Conservation (phyloP, 2,329 filamentous ascomycete genomes). For the Ciborinia camelliae region DNA sequence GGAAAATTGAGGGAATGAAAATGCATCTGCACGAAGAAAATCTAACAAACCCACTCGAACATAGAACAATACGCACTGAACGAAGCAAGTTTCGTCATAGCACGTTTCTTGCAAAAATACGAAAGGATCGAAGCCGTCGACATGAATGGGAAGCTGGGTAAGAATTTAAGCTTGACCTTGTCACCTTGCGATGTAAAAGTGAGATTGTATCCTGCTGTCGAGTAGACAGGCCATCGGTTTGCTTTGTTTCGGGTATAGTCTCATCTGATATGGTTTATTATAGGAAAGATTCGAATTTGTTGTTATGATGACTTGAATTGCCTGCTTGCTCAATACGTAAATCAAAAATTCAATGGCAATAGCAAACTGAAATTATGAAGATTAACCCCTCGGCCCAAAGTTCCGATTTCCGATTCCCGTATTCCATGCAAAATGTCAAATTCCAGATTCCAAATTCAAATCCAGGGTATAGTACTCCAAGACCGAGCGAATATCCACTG, state of each 20-base stretch:
- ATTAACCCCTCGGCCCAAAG: not conserved
- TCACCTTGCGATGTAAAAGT: conserved; percentile 28
- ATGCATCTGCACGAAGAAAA: no score
- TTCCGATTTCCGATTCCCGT: not conserved
- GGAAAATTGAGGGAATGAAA: not conserved
- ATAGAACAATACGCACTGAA: conserved; percentile 37
- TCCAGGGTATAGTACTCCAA: conserved; percentile 5
- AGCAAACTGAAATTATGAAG: not conserved
- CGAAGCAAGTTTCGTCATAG: conserved; percentile 36
- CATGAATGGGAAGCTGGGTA: conserved; percentile 21
- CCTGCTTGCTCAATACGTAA: not conserved
- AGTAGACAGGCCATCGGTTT: not conserved
- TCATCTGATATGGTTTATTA: not conserved
- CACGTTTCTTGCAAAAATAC: conserved; percentile 36
- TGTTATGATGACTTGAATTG: no score
- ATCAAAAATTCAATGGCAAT: not conserved
- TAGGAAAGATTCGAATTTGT: not conserved
- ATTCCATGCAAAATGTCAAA: not conserved
- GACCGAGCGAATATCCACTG: not conserved
- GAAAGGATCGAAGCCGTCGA: conserved; percentile 28
- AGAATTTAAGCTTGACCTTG: conserved; percentile 26
- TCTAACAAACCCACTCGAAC: not conserved
- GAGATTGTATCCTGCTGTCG: conserved; percentile 22
- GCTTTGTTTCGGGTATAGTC: not conserved
- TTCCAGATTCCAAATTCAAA: not conserved